These are phyloP conservation scores for Penicillium oxalicum DNA, from an alignment of 2,329 filamentous ascomycete species.

Conservation along the genomic window DNA sequence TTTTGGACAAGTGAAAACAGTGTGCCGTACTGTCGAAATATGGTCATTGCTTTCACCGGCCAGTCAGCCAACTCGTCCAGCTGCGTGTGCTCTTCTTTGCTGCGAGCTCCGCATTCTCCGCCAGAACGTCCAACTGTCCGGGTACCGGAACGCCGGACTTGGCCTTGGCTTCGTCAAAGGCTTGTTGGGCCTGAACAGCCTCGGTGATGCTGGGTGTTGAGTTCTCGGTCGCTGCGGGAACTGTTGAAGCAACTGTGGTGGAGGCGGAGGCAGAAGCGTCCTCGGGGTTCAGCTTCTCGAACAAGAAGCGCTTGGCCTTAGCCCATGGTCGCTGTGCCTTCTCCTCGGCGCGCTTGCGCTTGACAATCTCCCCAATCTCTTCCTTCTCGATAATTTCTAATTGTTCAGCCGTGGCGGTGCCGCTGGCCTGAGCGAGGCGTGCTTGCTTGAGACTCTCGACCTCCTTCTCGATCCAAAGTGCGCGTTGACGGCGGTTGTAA, in stretches of 20 bases:
- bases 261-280: slow-evolving; percentile 16
- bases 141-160: slow-evolving; percentile 14
- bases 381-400: slow-evolving; percentile 42
- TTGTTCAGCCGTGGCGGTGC: slow-evolving; percentile 37
- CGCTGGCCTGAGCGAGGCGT: slow-evolving; percentile 36
- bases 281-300: slow-evolving; percentile 35
- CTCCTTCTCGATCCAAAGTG: slow-evolving; percentile 54
- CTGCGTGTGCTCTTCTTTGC: slow-evolving; percentile 33
- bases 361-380: slow-evolving; percentile 38
- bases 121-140: slow-evolving; percentile 32
- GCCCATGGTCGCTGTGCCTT: slow-evolving; percentile 36
- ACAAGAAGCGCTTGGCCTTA: slow-evolving; percentile 34
- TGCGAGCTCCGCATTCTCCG: slow-evolving; percentile 31
- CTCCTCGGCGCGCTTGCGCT: slow-evolving; percentile 36
- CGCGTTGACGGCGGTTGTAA: slow-evolving; percentile 60
- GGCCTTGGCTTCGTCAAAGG: slow-evolving; percentile 24
- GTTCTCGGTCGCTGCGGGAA: slow-evolving; percentile 6
- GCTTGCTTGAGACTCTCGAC: slow-evolving; percentile 39
- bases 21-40: background rate
- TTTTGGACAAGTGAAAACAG: background rate
- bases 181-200: slow-evolving; percentile 34
- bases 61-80: slow-evolving; percentile 38
- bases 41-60: slow-evolving; percentile 23
- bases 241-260: slow-evolving; percentile 2
- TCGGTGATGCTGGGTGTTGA: slow-evolving; percentile 27